Conservation (phyloP, 495 filamentous ascomycete species). For the Trichoderma orchidacearum region DNA sequence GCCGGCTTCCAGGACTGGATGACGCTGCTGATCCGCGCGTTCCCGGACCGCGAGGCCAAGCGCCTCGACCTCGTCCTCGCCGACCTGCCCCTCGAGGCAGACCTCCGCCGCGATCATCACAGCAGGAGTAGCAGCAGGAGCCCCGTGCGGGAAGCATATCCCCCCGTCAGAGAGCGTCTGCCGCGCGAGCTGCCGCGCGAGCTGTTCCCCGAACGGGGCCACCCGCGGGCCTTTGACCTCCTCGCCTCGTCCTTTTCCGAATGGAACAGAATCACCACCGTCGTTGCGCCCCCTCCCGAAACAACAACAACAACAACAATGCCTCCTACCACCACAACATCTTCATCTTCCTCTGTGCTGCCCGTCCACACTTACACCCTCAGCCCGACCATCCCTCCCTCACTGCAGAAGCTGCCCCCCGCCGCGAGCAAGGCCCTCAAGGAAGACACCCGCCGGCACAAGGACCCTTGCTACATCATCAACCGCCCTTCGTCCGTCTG, state of each 20-base stretch:
- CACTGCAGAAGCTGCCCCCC: background rate
- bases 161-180: slow-evolving; percentile 43
- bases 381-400: background rate
- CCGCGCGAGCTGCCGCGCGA: slow-evolving; percentile 66
- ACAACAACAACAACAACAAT: background rate
- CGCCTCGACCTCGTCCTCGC: slow-evolving; percentile 60
- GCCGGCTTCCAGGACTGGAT: slow-evolving; percentile 68
- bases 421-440: background rate
- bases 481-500: background rate
- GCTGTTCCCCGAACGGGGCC: slow-evolving; percentile 21
- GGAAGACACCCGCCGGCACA: background rate
- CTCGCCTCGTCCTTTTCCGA: background rate
- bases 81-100: slow-evolving; percentile 56
- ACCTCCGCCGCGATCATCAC: too few species aligned
- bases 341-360: background rate
- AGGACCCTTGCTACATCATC: background rate
- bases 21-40: slow-evolving; percentile 58
- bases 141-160: background rate
- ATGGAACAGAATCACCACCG: background rate
- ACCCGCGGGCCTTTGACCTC: background rate
- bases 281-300: background rate
- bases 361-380: background rate
- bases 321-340: too few species aligned
- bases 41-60: slow-evolving; percentile 65
- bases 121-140: background rate